Evolutionary conservation across 495 filamentous ascomycete genomes (phyloP).

Genomic region (Bacidia rubella): DNA sequence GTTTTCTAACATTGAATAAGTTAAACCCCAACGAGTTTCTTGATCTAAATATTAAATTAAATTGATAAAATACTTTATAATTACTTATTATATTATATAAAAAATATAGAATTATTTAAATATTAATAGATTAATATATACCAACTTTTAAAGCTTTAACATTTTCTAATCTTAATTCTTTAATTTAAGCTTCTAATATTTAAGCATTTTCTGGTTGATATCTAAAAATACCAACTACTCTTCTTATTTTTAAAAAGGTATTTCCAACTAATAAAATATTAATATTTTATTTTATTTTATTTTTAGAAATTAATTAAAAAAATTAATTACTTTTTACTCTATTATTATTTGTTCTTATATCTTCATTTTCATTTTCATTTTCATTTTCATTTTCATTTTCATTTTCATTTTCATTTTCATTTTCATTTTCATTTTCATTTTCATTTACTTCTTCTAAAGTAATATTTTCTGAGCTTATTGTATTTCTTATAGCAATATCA

Average conservation of each 20-base stretch:
- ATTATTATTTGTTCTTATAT: not conserved
- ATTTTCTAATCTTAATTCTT: not conserved
- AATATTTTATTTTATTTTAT: not conserved
- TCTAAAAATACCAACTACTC: not conserved
- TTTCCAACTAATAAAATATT: not conserved
- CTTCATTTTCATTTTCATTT: not conserved
- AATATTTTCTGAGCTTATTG: not conserved
- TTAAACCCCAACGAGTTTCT: not conserved
- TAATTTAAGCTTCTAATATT: not conserved
- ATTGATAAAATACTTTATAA: not conserved
- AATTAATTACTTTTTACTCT: not conserved
- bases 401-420: no score
- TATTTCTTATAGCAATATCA: not conserved
- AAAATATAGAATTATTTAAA: not conserved
- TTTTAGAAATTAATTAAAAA: not conserved
- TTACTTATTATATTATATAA: not conserved
- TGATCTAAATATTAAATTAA: conserved; percentile 1
- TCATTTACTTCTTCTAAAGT: not conserved
- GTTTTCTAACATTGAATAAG: not conserved
- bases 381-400: no score
- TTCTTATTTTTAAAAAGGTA: not conserved
- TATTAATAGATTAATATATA: not conserved
- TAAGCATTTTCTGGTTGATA: not conserved
- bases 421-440: no score
- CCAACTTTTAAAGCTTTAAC: not conserved